These are phyloP conservation scores for Curvularia lunata DNA, from an alignment of 2,329 filamentous ascomycete genomes.

Conservation along the genomic window DNA sequence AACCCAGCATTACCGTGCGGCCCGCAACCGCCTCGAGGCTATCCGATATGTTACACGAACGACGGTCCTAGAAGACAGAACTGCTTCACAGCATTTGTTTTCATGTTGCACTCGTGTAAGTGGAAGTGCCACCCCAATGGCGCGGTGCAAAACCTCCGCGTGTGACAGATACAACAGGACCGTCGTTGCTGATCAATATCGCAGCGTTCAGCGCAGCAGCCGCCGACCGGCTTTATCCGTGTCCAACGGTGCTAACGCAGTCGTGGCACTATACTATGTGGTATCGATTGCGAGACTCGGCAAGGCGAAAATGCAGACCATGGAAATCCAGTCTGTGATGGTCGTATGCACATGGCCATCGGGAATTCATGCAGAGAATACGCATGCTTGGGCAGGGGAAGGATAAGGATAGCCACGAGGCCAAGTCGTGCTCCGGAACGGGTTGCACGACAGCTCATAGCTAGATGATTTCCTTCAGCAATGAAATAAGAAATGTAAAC, in stretches of 20 bases:
- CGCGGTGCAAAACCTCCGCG: neutral
- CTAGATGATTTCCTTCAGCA: slow-evolving; percentile 1
- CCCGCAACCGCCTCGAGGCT: slow-evolving; percentile 7
- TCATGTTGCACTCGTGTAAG: slow-evolving; percentile 5
- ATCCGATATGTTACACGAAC: neutral
- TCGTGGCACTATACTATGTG: slow-evolving; percentile 9
- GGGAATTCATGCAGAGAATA: slow-evolving; percentile 13
- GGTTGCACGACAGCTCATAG: slow-evolving; percentile 10
- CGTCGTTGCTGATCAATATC: slow-evolving; percentile 2
- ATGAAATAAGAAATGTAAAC: slow-evolving; percentile 37
- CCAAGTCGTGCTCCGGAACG: neutral
- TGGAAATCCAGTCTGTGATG: neutral
- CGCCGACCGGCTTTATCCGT: slow-evolving; percentile 1
- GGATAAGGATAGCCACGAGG: slow-evolving; percentile 8
- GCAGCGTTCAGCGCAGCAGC: neutral
- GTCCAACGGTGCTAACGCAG: slow-evolving; percentile 11
- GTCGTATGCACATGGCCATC: slow-evolving; percentile 10
- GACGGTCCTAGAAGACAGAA: neutral
- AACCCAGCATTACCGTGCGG: slow-evolving; percentile 3
- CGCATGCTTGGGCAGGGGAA: slow-evolving; percentile 8
- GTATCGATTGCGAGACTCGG: slow-evolving; percentile 10
- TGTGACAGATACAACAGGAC: slow-evolving; percentile 3
- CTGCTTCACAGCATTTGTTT: neutral
- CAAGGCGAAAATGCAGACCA: slow-evolving; percentile 2
- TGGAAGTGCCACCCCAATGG: neutral